Base-by-base conservation (phyloP, 2,329 filamentous ascomycete genomes). In the Leptographium wingfieldii region DNA sequence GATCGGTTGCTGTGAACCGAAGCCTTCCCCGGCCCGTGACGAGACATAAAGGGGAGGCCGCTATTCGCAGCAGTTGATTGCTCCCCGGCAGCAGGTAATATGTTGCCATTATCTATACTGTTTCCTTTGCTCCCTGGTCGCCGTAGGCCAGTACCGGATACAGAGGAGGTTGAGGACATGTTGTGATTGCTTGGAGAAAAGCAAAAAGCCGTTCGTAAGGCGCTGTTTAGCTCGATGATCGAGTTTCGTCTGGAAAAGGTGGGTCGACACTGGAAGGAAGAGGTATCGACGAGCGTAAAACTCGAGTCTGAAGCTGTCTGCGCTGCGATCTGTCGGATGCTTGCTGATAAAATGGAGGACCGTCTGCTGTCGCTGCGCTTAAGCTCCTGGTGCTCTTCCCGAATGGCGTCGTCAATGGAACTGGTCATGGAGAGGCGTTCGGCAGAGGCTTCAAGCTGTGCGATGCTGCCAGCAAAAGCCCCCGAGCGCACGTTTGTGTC, bases 401-500 rank as follows among this genome's bases (percentile, higher is more conserved):
- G 81, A 66, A 91, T 92, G 66, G 88, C 87, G 74, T 88, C 83
- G 67, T 87, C 87, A 68, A 91, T 87, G 63, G 88, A 89, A 63
- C 85, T 88, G 60, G 84, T 85, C 74, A 82, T 81, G 66, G 86
- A 88, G 70, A 92, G 77, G 64, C 84, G 80, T 72, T 91, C 87
- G 56, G 88, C 88, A 12, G 84, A 86, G 65, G 86, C 84, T 72
- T 92, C 88, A 63, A 92, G 81, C 56, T 85, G 82, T 65, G 85
- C 83, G 63, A 92, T 84, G 73, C 87, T 90, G 69, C 79, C 79
- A 22, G 80, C 73, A 68, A 82, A 84, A 38, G 82, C 82, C 31
- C 80, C 82, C 61, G 84, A 81, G 60, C 84, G 77, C 57, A 78
- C 77, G 68, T 81, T 81, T 56, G 82, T 73, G 68, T 87, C 84